A percentile compares a stretch with the other conserved stretches of the same genome.
Evolutionary conservation across 2,329 filamentous ascomycete genomes (phyloP).

Genomic region (Onygenales sp.): DNA sequence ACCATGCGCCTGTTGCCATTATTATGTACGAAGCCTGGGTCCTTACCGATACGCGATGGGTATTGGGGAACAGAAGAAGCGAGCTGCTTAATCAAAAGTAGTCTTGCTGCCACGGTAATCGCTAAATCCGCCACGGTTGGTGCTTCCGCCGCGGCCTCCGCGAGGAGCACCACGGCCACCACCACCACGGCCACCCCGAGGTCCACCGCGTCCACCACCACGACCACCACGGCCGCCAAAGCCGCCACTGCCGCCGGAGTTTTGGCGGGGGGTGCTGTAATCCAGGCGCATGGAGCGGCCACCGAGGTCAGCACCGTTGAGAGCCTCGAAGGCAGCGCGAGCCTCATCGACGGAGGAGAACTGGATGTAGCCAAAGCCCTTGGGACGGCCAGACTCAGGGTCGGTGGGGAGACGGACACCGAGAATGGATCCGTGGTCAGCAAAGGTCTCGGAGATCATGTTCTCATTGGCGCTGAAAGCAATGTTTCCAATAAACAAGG

Average conservation of each 20-base stretch:
- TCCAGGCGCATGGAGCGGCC: conserved; percentile 74
- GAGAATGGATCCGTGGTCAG: conserved; percentile 58
- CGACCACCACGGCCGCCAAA: conserved; percentile 39
- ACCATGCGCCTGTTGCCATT: background rate
- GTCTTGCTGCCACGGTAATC: conserved; percentile 73
- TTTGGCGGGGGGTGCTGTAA: conserved; percentile 60
- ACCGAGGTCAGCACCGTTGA: conserved; percentile 62
- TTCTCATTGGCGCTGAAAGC: conserved; percentile 77
- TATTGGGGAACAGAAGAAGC: background rate
- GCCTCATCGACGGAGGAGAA: conserved; percentile 78
- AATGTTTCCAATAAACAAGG: conserved; percentile 85
- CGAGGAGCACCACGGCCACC: conserved; percentile 39
- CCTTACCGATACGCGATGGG: background rate
- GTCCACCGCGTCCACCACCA: conserved; percentile 42
- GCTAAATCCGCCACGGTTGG: conserved; percentile 47
- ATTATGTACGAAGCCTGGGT: no score
- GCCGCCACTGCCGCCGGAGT: conserved; percentile 40
- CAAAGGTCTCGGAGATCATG: conserved; percentile 63
- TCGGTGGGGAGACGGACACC: conserved; percentile 85
- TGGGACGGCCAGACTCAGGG: conserved; percentile 69
- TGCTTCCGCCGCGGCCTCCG: conserved; percentile 35
- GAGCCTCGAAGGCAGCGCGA: conserved; percentile 58
- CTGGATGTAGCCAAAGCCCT: conserved; percentile 88
- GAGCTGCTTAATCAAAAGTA: conserved; percentile 46
- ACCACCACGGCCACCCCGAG: conserved; percentile 44